These are phyloP conservation scores for Isatis lusitanica DNA, from an alignment of 441 rosid genomes.

Conservation along the genomic window DNA sequence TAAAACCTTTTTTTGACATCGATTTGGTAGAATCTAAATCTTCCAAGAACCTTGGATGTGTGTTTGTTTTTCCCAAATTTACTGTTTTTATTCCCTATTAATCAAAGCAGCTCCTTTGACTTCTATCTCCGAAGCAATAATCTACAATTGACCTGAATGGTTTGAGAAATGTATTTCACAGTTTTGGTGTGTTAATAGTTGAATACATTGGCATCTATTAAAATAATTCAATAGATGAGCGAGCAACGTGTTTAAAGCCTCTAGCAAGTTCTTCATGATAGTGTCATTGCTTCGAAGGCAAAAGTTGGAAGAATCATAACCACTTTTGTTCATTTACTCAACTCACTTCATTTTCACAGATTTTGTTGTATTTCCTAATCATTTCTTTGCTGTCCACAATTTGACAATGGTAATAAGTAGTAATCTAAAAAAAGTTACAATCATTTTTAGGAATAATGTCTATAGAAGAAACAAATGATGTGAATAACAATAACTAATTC, in stretches of 20 bases:
- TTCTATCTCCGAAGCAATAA: neutral
- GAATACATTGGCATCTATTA: neutral
- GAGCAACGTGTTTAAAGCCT: neutral
- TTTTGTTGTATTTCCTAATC: neutral
- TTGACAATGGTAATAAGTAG: neutral
- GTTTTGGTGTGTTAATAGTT: neutral
- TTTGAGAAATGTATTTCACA: neutral
- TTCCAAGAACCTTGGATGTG: neutral
- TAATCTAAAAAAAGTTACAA: neutral
- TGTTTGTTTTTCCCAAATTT: neutral
- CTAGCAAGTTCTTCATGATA: neutral
- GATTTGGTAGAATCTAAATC: constrained; percentile 13
- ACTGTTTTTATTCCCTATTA: neutral
- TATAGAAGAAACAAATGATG: neutral
- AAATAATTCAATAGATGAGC: neutral
- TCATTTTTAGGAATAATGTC: neutral
- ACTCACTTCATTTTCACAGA: neutral
- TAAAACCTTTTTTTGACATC: constrained; percentile 9
- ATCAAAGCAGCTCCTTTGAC: neutral
- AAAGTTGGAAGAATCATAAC: neutral
- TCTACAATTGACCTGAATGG: neutral
- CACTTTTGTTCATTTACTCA: neutral
- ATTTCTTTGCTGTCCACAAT: neutral
- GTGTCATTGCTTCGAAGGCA: neutral
- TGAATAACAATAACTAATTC: neutral